Evolutionary conservation across 2,329 filamentous ascomycete species (phyloP), one percentile per base, ranked within the genome.

Genomic region (Fusarium burgessii): DNA sequence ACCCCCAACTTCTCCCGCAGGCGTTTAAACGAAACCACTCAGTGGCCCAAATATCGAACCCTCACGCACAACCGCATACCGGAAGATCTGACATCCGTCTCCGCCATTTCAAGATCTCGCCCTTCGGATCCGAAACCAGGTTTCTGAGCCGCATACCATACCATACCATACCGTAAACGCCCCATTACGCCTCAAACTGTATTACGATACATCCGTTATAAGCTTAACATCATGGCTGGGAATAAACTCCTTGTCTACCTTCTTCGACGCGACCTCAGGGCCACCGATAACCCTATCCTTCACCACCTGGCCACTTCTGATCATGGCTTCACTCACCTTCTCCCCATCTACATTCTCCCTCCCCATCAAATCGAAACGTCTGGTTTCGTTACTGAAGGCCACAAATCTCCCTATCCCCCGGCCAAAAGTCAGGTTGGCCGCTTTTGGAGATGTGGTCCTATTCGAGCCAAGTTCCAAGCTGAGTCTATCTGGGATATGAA

Each of bases 401-500:
- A 80, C 51, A 80, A 83, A 51, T 92, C 86, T 10, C 93, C 93
- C 0, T 94, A 92, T 68, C 90, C 90, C 0, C 88, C 90, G 74
- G 91, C 92, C 6, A 85, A 87, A 62, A 93, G 91, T 73, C 78
- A 84, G n/a, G 81, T 92, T 6, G 91, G 86, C 15, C 83, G 85
- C 3, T 92, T 93, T 76, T 94, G 91, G 90, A 85, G 92, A 77
- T 94, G 91, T 74, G 92, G 93, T 5, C 89, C 89, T 8, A 88
- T 92, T 74, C 87, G 93, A 38, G 89, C 89, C 58, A 91, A 89
- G 77, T 95, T 95, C 77, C 80, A 93, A 33, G 90, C 89, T 0
- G 87, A 95, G 78, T 89, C 89, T 35, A 86, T 94, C 0, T 94
- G 91, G 91, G 89, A 93, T 75, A 57, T 95, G 66, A 94, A 93